phyloP scores from a whole-genome alignment of 2,329 filamentous ascomycete species.

The Leptographium lundbergii region DNA sequence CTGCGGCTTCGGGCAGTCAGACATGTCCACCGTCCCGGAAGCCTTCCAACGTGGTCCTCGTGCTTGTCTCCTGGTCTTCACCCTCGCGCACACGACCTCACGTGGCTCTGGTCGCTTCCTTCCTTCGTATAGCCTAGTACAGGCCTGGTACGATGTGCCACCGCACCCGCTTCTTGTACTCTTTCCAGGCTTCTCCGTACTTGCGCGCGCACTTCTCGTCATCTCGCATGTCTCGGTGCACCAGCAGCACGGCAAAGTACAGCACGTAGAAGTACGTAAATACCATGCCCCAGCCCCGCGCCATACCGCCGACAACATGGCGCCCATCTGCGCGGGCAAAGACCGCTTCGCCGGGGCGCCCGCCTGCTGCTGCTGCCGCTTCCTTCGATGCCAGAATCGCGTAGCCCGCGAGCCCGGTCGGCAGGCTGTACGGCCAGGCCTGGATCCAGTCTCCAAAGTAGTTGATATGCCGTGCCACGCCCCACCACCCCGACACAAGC shows the following conservation, averaged over 20 bases:
- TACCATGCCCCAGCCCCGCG: slow-evolving; percentile 71
- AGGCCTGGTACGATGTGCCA: slow-evolving; percentile 76
- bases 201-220: slow-evolving; percentile 85
- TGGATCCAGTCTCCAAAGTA: slow-evolving; percentile 93
- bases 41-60: no score
- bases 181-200: slow-evolving; percentile 86
- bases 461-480: slow-evolving; percentile 82
- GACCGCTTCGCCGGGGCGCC: slow-evolving; percentile 27
- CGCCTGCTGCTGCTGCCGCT: slow-evolving; percentile 25
- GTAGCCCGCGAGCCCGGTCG: slow-evolving; percentile 76
- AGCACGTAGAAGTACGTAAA: slow-evolving; percentile 91
- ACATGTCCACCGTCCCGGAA: no score
- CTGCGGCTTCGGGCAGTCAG: no score
- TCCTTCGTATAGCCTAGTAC: slow-evolving; percentile 39
- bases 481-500: slow-evolving; percentile 87
- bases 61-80: background rate
- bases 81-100: background rate
- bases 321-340: slow-evolving; percentile 46
- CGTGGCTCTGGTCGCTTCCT: background rate
- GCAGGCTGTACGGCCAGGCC: slow-evolving; percentile 80
- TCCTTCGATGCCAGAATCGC: slow-evolving; percentile 48
- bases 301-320: slow-evolving; percentile 57
- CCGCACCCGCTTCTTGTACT: slow-evolving; percentile 71
- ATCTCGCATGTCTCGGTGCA: slow-evolving; percentile 78
- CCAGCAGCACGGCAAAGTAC: slow-evolving; percentile 77